These are phyloP conservation scores for Phytophthora constricta DNA, from an alignment of 352 stramenopile species.

Conservation along the genomic window DNA sequence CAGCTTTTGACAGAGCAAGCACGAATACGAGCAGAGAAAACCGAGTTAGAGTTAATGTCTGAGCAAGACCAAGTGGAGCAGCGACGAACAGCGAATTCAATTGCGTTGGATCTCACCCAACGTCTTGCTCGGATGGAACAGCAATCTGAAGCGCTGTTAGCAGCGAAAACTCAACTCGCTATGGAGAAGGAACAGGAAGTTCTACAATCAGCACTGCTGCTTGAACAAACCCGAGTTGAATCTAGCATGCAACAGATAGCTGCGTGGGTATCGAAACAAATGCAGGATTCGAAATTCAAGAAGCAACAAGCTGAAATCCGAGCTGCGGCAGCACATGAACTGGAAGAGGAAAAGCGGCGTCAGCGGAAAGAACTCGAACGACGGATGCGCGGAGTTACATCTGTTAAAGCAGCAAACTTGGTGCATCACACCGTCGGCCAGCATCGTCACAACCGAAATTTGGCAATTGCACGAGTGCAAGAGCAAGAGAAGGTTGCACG, in stretches of 20 bases:
- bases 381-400: constrained; percentile 30
- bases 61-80: constrained; percentile 44
- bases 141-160: constrained; percentile 23
- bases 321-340: constrained; percentile 13
- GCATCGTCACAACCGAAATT: constrained; percentile 19
- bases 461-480: constrained; percentile 22
- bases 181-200: constrained; percentile 33
- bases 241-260: constrained; percentile 40
- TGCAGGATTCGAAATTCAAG: constrained; percentile 36
- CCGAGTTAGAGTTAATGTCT: constrained; percentile 47
- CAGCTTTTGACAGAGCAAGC: constrained; percentile 18
- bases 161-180: constrained; percentile 25
- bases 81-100: constrained; percentile 13
- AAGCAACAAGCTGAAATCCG: constrained; percentile 26
- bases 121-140: constrained; percentile 33
- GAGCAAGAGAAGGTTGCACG: constrained; percentile 23
- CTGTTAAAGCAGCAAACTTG: constrained; percentile 37
- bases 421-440: constrained; percentile 30
- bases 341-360: constrained; percentile 31
- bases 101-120: constrained; percentile 18
- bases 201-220: constrained; percentile 8
- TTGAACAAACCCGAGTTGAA: constrained; percentile 24
- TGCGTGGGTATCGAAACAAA: constrained; percentile 44
- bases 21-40: constrained; percentile 37
- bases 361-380: constrained; percentile 23